These are phyloP conservation scores for Castanopsis chinensis DNA, from an alignment of 306 rosid genomes.

Conservation along the genomic window DNA sequence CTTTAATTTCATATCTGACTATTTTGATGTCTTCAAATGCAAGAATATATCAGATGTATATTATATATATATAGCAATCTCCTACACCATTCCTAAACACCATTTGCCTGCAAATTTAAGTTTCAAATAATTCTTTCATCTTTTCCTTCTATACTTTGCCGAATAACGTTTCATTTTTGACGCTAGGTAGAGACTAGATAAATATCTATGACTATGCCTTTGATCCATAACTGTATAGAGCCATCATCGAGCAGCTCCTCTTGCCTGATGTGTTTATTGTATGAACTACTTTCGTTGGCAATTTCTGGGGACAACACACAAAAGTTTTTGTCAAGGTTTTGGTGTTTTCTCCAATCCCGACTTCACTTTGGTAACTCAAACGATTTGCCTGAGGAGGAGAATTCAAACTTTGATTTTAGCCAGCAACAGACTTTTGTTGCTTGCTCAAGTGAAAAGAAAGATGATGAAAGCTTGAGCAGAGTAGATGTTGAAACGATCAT, in stretches of 20 bases:
- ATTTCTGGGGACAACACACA: not conserved
- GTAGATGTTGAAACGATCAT: slow-evolving; percentile 59
- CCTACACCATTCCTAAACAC: not conserved
- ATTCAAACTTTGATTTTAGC: slow-evolving; percentile 17
- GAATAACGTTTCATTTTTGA: not conserved
- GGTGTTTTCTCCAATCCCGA: slow-evolving; percentile 24
- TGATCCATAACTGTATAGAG: not conserved
- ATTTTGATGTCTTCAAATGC: slow-evolving; percentile 13
- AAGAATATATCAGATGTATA: not conserved
- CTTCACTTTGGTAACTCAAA: slow-evolving; percentile 19
- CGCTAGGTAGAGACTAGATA: not conserved
- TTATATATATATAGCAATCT: slow-evolving; percentile 6
- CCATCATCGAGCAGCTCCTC: too few species aligned
- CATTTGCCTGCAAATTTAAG: not conserved
- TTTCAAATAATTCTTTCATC: slow-evolving; percentile 17
- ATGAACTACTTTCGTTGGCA: not conserved
- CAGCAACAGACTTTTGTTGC: not conserved
- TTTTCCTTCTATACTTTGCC: not conserved
- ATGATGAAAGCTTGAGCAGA: slow-evolving; percentile 40
- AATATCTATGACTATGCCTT: slow-evolving; percentile 16
- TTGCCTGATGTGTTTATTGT: slow-evolving; percentile 18
- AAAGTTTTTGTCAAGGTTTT: slow-evolving; percentile 13
- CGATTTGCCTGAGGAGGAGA: slow-evolving; percentile 1
- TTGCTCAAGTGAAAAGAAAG: slow-evolving; percentile 17
- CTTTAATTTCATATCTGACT: slow-evolving; percentile 14